Percentiles rank a stretch among this genome's conserved stretches.
These are phyloP conservation scores for Amphicarpaea edgeworthii DNA, from an alignment of 306 rosid genomes.

Conservation along the genomic window DNA sequence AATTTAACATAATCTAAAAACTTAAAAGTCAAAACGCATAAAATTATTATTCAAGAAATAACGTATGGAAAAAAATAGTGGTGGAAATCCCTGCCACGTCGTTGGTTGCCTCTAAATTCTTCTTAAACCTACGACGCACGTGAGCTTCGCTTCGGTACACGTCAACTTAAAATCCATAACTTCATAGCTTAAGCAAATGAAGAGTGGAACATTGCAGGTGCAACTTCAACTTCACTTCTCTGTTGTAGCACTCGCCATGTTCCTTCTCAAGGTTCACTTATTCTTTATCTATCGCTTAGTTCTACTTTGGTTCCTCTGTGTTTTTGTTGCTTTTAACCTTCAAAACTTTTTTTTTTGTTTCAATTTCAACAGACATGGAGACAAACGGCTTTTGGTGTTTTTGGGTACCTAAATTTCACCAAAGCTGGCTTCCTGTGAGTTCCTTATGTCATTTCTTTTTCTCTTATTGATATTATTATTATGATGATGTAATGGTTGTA, in stretches of 20 bases:
- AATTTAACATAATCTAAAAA: too few relatives aligned
- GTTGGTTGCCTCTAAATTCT: not conserved
- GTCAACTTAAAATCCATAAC: not conserved
- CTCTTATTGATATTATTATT: not conserved
- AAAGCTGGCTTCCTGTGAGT: conserved; percentile 79
- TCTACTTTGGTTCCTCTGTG: not conserved
- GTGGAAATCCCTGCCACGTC: not conserved
- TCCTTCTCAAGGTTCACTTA: conserved; percentile 66
- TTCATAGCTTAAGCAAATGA: not conserved
- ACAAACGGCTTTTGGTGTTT: conserved; percentile 69
- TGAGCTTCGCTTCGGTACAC: not conserved
- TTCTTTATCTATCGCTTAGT: not conserved
- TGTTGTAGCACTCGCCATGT: conserved; percentile 59
- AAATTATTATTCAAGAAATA: not conserved
- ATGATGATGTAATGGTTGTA: not conserved
- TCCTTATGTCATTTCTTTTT: conserved; percentile 1
- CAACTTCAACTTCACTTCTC: conserved; percentile 45
- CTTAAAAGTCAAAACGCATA: not conserved
- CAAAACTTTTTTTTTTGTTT: not conserved
- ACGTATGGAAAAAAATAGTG: not conserved
- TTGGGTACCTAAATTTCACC: conserved; percentile 92
- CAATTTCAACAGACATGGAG: conserved; percentile 75
- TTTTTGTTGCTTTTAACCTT: not conserved
- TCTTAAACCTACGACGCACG: not conserved
- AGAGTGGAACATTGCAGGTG: conserved; percentile 25